Evolutionary conservation across 345 rosid genomes (phyloP).

Genomic region (Odontarrhena argentea): DNA sequence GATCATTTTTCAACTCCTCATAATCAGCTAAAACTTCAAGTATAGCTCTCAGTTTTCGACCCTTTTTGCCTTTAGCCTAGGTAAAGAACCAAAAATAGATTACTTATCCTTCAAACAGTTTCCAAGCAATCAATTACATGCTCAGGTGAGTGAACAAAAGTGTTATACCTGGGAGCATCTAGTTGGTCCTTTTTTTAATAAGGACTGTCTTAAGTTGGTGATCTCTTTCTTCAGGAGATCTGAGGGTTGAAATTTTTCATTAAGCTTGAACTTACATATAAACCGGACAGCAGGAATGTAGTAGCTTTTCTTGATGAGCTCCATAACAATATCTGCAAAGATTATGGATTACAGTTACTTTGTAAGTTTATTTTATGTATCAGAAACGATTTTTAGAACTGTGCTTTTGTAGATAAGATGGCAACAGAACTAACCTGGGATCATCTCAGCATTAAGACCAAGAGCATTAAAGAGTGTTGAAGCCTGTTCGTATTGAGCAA

Average conservation of each 20-base stretch:
- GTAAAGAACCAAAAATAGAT: background rate
- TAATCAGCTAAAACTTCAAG: slow-evolving; percentile 32
- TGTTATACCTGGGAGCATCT: slow-evolving; percentile 16
- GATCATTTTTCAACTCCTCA: slow-evolving; percentile 5
- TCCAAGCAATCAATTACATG: slow-evolving; percentile 1
- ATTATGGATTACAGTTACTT: background rate
- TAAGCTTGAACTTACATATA: slow-evolving; percentile 23
- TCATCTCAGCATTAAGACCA: slow-evolving; percentile 1
- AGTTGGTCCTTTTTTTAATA: background rate
- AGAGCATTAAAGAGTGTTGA: slow-evolving; percentile 21
- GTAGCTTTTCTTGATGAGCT: background rate
- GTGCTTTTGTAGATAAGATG: background rate
- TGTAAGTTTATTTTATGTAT: background rate
- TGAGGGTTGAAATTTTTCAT: background rate
- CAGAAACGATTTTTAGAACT: background rate
- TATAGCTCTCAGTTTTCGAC: slow-evolving; percentile 29
- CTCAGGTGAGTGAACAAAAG: slow-evolving; percentile 15
- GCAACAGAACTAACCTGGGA: slow-evolving; percentile 19
- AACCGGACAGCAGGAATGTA: slow-evolving; percentile 29
- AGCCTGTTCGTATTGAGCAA: slow-evolving; percentile 27
- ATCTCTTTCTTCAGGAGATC: slow-evolving; percentile 29
- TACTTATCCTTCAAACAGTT: background rate
- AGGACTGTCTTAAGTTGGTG: slow-evolving; percentile 8
- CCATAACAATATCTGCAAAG: slow-evolving; percentile 28
- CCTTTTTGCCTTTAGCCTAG: slow-evolving; percentile 26